phyloP scores from a whole-genome alignment of 306 rosid genomes.

The Vachellia pachyceras region DNA sequence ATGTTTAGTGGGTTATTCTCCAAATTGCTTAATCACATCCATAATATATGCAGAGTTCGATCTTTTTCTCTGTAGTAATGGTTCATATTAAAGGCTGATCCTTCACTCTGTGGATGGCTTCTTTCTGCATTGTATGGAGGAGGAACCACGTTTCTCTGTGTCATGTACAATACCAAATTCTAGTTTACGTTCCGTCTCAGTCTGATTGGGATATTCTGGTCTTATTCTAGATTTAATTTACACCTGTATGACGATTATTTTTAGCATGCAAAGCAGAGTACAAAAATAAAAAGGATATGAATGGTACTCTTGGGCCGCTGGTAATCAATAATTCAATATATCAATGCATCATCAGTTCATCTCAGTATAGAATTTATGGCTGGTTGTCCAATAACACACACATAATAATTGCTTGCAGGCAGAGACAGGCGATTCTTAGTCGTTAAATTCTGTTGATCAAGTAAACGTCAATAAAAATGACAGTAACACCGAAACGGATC shows the following conservation, averaged over 20 bases:
- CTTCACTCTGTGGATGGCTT: not conserved
- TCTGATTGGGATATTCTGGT: not conserved
- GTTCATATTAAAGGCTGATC: conserved; percentile 31
- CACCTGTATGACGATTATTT: not conserved
- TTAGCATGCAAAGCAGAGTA: not conserved
- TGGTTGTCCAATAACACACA: too few species aligned
- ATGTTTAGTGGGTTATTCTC: not conserved
- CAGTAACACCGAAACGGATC: too few species aligned
- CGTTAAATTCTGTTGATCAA: too few species aligned
- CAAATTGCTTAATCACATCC: conserved; percentile 15
- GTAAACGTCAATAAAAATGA: too few species aligned
- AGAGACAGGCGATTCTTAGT: too few species aligned
- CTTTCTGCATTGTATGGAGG: conserved; percentile 26
- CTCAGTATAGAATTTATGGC: too few species aligned
- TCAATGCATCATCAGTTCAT: too few species aligned
- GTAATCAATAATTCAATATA: not conserved
- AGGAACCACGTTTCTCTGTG: conserved; percentile 11
- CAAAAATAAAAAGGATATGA: not conserved
- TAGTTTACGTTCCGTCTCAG: not conserved
- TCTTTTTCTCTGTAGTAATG: conserved; percentile 29
- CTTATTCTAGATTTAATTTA: not conserved
- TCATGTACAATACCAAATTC: not conserved
- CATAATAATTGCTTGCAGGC: too few species aligned
- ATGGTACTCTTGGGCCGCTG: not conserved
- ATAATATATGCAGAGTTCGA: not conserved